A percentile compares a stretch with the other conserved stretches of the same genome.
phyloP scores from a whole-genome alignment of 306 rosid species.

The Ormosia emarginata region DNA sequence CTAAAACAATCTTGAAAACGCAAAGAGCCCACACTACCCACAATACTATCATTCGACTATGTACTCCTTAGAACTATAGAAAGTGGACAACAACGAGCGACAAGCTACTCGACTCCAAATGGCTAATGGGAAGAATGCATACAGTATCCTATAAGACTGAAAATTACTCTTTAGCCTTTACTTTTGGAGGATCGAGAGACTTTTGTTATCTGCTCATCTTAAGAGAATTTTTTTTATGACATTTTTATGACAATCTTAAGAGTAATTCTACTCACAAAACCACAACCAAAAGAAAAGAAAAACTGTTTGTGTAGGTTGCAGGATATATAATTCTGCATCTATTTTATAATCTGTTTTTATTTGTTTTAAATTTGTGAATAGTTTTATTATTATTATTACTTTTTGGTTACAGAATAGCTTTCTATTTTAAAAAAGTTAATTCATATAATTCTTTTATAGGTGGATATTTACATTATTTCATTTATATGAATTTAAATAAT shows the following conservation, averaged over 20 bases:
- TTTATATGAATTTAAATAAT: too few species aligned
- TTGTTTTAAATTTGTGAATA: not conserved
- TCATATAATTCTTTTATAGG: too few species aligned
- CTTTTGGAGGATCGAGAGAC: not conserved
- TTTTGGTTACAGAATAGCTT: too few species aligned
- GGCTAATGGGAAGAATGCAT: not conserved
- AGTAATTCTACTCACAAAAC: not conserved
- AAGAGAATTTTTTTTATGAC: too few species aligned
- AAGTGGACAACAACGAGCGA: not conserved
- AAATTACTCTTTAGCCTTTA: not conserved
- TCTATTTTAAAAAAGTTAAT: too few species aligned
- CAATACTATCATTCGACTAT: too few species aligned
- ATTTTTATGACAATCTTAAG: not conserved
- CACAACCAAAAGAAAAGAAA: not conserved
- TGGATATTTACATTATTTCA: too few species aligned
- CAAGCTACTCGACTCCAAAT: not conserved
- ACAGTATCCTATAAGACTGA: not conserved
- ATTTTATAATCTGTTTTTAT: not conserved
- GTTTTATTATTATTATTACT: too few species aligned
- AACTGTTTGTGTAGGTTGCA: not conserved
- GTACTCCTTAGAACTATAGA: not conserved
- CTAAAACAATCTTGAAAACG: too few species aligned
- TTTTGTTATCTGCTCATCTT: not conserved
- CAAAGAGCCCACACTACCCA: too few species aligned
- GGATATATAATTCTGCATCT: not conserved